Evolutionary conservation across 225 moss, liverwort and hornwort genomes (phyloP).

Genomic region (Antitrichia curtipendula): DNA sequence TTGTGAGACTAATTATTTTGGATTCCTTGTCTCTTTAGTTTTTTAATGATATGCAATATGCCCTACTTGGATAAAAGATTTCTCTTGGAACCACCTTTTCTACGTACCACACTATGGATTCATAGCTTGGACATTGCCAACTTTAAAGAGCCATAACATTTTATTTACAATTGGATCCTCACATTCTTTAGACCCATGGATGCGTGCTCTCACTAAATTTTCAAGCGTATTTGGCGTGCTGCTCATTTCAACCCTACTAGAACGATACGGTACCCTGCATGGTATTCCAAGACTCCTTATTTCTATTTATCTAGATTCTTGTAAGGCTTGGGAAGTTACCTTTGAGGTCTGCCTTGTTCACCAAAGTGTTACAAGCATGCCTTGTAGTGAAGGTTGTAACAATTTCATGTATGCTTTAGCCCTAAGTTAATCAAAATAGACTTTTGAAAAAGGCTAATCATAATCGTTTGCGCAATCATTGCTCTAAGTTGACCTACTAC

Average conservation of each 20-base stretch:
- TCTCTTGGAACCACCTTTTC: accelerated
- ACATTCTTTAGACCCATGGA: accelerated
- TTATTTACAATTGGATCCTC: background rate
- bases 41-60: accelerated
- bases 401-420: background rate
- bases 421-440: too few species aligned
- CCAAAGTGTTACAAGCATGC: too few species aligned
- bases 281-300: background rate
- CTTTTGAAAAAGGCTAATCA: too few species aligned
- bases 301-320: background rate
- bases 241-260: background rate
- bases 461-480: too few species aligned
- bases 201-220: too few species aligned
- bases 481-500: too few species aligned
- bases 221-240: too few species aligned
- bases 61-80: background rate
- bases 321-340: background rate
- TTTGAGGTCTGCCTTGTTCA: too few species aligned
- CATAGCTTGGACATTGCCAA: accelerated
- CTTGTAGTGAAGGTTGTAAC: too few species aligned
- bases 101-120: accelerated
- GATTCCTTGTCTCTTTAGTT: background rate
- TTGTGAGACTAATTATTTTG: background rate
- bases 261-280: accelerated
- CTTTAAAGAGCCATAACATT: background rate